Base-by-base conservation (phyloP, 148 eudicot genomes). In the Chenopodium quinoa region DNA sequence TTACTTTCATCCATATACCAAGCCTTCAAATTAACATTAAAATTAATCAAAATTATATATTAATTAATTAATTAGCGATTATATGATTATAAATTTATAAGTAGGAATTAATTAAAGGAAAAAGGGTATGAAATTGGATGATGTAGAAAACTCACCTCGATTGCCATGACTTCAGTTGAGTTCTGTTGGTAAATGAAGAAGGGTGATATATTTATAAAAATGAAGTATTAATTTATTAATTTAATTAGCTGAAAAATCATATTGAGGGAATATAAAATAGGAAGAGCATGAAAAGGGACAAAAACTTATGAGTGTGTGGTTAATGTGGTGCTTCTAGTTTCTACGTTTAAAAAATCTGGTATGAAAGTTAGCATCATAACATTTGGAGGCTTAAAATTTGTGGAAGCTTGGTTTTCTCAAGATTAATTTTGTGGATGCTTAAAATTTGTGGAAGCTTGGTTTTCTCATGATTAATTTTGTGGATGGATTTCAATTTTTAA, bases 1-100 rank as follows among this genome's bases (percentile, higher is more conserved):
- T 79, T 82, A 83, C 85, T 89, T 54, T 91, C 93, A 56, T 91
- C 93, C 98, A 93, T 93, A 50, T 86, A 95, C 98, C 98, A 95
- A 70, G 94, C 96, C 98, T 72, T 91, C 25, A 73, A 23, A 64
- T 11, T 1, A 69, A 34, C 3, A 10, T 3, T 48, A 69, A 34
- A 5, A 69, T 34, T 16, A 14, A 69, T 31, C 13, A 32, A 31
- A 31, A 31, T 31, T 31, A 31, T 31, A 31, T 31, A 31, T 31
- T 31, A 31, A 1, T 31, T 31, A 31, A 31, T 31, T 31, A 31
- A 31, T 31, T 2, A 31, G 32, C 32, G 32, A 31, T 31, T 31
- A 31, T 31, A 31, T 31, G 1, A 31, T 31, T 31, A 31, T 31
- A 31, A 31, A 31, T 52, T 52, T 52, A 10, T 2, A 11, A 52